A percentile compares a stretch with the other conserved stretches of the same genome.
Evolutionary conservation across 2,329 filamentous ascomycete species (phyloP).

Genomic region (Leptographium lundbergii): DNA sequence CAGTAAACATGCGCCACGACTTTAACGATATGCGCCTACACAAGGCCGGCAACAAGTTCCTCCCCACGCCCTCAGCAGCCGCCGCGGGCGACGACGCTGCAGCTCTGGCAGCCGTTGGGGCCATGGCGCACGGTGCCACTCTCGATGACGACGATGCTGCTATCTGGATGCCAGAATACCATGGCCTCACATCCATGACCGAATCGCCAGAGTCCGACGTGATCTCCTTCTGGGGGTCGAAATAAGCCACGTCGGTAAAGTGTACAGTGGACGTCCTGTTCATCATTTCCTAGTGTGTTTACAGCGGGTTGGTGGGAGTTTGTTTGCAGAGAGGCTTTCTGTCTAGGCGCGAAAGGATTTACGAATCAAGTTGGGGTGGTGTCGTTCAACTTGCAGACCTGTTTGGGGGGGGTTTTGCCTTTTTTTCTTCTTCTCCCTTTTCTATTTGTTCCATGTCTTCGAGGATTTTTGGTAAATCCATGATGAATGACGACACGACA

Average conservation of each 20-base stretch:
- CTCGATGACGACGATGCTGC: constrained; percentile 34
- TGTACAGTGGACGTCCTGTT: background rate
- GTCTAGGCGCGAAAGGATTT: background rate
- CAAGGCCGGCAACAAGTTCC: constrained; percentile 32
- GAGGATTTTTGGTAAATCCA: background rate
- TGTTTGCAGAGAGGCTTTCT: background rate
- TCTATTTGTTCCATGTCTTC: background rate
- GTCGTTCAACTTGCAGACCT: background rate
- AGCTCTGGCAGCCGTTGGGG: constrained; percentile 21
- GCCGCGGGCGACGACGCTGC: constrained; percentile 30
- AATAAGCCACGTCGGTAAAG: background rate
- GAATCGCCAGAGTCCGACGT: constrained; percentile 19
- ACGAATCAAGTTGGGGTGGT: background rate
- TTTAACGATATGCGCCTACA: constrained; percentile 43
- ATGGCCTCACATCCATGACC: constrained; percentile 17
- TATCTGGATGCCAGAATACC: constrained; percentile 36
- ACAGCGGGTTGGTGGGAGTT: background rate
- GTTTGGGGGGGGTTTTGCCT: background rate
- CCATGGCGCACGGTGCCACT: constrained; percentile 6
- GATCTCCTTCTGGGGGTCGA: constrained; percentile 14
- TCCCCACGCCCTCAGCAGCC: constrained; percentile 25
- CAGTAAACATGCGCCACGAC: constrained; percentile 31
- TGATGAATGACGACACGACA: constrained; percentile 7
- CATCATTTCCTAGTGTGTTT: background rate
- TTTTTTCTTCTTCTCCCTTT: background rate